Base-by-base conservation (phyloP, 345 rosid species). In the Psidium guajava region DNA sequence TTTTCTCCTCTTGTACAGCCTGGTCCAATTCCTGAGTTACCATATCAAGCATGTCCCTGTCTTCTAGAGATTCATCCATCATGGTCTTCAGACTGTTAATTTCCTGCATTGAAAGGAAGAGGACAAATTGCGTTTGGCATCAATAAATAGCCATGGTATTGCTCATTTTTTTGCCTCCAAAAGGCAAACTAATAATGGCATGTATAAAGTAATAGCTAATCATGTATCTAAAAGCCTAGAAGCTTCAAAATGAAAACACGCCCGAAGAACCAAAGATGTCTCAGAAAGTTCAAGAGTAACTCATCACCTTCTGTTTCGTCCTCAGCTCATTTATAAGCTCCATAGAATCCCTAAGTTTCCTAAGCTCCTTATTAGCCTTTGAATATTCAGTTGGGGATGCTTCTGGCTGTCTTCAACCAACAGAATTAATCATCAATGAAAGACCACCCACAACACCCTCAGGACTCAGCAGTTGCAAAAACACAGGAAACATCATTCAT, bases 371-470 rank as follows among this genome's bases (percentile, higher is more conserved):
- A 88, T 95, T 97, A 85, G 98, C 98, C 87, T 82, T 94, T 1
- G 98, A 86, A 85, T 89, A 96, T 88, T 94, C 99, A 21, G 88
- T 69, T n/a, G 93, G 96, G 4, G 95, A 93, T 89, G 91, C 93
- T 90, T 96, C 99, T 73, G 97, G 98, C 99, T 96, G 94, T 93
- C 96, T 95, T 95, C 91, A 89, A 88, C 85, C 92, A 92, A 91
- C 82, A 87, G 18, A 85, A 49, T 56, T 87, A 85, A 82, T 57
- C 12, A 77, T 85, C 85, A 85, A 82, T 18, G 53, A 74, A 82
- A 57, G 44, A 85, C 77, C 69, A 54, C 2, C 50, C 40, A 54
- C 58, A 53, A 82, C 84, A 86, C 85, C 47, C 75, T 54, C n/a
- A 12, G 83, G 56, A 32, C 42, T 36, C 42, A 69, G 47, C 80